Percentiles rank a stretch among this genome's conserved stretches.
These are phyloP conservation scores for Magnaporthiopsis poae DNA, from an alignment of 2,329 filamentous ascomycete genomes.

Conservation along the genomic window DNA sequence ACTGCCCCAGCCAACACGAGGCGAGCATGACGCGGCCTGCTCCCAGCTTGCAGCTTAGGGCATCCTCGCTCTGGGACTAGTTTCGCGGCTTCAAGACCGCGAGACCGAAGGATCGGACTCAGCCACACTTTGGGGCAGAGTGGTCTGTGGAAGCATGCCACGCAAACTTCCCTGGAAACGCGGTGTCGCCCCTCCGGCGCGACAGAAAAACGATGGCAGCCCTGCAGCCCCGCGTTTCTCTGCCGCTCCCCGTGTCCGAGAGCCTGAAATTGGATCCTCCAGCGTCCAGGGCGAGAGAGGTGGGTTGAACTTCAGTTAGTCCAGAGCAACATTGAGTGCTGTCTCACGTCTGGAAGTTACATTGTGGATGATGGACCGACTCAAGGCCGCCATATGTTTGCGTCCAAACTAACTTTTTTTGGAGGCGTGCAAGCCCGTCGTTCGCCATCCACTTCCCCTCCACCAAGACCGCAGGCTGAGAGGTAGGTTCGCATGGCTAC, in stretches of 20 bases:
- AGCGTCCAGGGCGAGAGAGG: background rate
- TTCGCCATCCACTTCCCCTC: constrained; percentile 23
- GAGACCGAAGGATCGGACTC: background rate
- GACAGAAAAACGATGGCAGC: background rate
- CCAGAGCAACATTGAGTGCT: background rate
- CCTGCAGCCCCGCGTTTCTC: too few species aligned
- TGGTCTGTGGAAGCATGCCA: constrained; percentile 10
- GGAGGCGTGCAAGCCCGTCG: constrained; percentile 10
- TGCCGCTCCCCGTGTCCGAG: background rate
- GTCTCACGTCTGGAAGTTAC: background rate
- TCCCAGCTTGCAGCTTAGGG: background rate
- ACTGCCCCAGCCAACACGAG: background rate
- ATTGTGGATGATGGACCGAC: background rate
- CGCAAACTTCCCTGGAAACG: constrained; percentile 16
- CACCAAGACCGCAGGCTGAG: constrained; percentile 20
- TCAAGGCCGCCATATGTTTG: background rate
- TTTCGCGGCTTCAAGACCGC: background rate
- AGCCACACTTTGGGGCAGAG: background rate
- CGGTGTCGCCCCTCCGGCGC: background rate
- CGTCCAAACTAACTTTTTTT: background rate
- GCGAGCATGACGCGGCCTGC: background rate
- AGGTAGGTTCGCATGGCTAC: constrained; percentile 13
- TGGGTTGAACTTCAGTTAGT: background rate
- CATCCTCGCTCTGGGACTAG: background rate
- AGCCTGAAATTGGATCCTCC: too few species aligned